A percentile compares a stretch with the other conserved stretches of the same genome.
Evolutionary conservation across 2,329 filamentous ascomycete genomes (phyloP).

Genomic region (Pseudogymnoascus sp.): DNA sequence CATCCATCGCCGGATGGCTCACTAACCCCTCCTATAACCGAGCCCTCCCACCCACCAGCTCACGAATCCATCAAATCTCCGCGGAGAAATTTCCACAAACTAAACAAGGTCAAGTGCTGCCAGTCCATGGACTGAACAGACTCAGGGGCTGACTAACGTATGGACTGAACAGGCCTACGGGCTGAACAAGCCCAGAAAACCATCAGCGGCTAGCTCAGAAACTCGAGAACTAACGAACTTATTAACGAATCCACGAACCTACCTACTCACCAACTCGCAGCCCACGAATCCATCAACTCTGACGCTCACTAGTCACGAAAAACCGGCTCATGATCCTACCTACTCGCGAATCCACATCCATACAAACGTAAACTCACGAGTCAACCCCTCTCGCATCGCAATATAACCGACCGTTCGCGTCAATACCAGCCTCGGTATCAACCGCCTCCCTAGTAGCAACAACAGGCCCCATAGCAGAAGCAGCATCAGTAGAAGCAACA

Average conservation of each 20-base stretch:
- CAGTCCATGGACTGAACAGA: neutral
- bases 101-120: neutral
- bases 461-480: neutral
- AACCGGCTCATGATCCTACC: neutral
- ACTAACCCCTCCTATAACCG: neutral
- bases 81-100: neutral
- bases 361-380: neutral
- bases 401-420: neutral
- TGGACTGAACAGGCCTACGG: neutral
- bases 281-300: neutral
- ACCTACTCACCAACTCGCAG: neutral
- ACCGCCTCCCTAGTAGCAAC: neutral
- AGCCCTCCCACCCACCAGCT: neutral
- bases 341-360: neutral
- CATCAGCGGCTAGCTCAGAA: neutral
- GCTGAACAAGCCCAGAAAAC: neutral
- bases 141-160: neutral
- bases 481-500: neutral
- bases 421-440: neutral
- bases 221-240: neutral
- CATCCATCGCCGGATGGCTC: neutral
- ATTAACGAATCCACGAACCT: neutral
- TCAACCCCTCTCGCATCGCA: neutral
- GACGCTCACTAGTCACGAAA: neutral
- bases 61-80: neutral